A percentile compares a stretch with the other conserved stretches of the same genome.
Evolutionary conservation across 306 rosid species (phyloP).

Genomic region (peach (Prunus persica)): DNA sequence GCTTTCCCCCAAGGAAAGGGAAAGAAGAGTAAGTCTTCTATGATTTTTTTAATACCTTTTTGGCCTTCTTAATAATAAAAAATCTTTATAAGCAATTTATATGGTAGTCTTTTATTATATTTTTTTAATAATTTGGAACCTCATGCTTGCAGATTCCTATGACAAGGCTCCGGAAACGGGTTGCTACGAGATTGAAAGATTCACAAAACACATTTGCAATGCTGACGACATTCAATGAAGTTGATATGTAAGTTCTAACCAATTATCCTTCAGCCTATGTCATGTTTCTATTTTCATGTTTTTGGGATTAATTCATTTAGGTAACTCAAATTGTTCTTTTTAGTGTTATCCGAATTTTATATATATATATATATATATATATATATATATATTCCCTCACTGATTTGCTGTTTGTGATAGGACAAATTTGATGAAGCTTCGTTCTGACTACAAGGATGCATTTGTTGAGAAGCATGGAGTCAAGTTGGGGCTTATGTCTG

Average conservation of each 20-base stretch:
- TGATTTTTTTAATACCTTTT: background rate
- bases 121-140: background rate
- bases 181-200: conserved; percentile 73
- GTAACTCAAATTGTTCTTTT: background rate
- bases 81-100: background rate
- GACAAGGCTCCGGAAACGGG: conserved; percentile 76
- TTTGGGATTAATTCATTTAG: background rate
- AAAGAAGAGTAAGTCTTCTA: conserved; percentile 59
- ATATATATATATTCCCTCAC: conserved; percentile 17
- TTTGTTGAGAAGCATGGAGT: conserved; percentile 85
- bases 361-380: background rate
- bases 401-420: conserved; percentile 44
- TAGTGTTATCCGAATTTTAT: background rate
- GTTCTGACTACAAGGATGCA: conserved; percentile 84
- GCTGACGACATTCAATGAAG: conserved; percentile 88
- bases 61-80: no score
- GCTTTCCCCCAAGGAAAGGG: conserved; percentile 79
- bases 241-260: conserved; percentile 61
- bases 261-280: conserved; percentile 8
- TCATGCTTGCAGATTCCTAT: conserved; percentile 64
- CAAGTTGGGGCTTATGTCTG: conserved; percentile 85
- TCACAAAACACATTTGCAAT: conserved; percentile 83
- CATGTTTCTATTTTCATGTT: background rate
- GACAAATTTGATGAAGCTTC: conserved; percentile 90
- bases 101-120: conserved; percentile 13